Conservation (phyloP, 2,329 filamentous ascomycete genomes). For the Stagonosporopsis rhizophila region DNA sequence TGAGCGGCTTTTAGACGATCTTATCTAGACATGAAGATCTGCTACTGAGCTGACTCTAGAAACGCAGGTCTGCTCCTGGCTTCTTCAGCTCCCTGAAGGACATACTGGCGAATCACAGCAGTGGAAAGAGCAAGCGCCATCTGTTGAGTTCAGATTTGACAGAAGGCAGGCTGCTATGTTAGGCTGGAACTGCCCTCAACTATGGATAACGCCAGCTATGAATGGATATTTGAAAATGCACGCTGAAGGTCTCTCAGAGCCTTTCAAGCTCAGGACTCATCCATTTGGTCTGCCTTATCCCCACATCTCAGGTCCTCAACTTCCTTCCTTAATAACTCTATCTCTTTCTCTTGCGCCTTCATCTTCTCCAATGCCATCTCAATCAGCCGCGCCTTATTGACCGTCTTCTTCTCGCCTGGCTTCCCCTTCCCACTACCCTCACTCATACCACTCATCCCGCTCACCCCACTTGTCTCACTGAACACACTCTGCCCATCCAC, state of each 20-base stretch:
- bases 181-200: background rate
- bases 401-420: constrained; percentile 35
- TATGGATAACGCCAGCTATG: constrained; percentile 8
- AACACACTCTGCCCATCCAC: constrained; percentile 11
- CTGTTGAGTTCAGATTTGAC: background rate
- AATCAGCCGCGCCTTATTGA: constrained; percentile 41
- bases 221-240: constrained; percentile 24
- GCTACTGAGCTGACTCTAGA: background rate
- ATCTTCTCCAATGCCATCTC: constrained; percentile 45
- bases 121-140: background rate
- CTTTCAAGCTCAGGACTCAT: constrained; percentile 25
- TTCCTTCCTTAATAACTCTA: constrained; percentile 35
- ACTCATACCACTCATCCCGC: constrained; percentile 7
- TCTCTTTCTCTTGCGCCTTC: constrained; percentile 39
- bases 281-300: constrained; percentile 28
- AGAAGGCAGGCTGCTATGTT: background rate
- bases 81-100: background rate
- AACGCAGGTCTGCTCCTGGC: background rate
- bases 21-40: background rate
- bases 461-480: constrained; percentile 18
- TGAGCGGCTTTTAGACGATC: background rate
- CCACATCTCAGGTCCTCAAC: constrained; percentile 29
- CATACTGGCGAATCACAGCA: background rate
- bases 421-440: constrained; percentile 18
- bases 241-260: background rate